Conservation (phyloP, 108 stramenopile genomes). For the Thalassiosira profunda region DNA sequence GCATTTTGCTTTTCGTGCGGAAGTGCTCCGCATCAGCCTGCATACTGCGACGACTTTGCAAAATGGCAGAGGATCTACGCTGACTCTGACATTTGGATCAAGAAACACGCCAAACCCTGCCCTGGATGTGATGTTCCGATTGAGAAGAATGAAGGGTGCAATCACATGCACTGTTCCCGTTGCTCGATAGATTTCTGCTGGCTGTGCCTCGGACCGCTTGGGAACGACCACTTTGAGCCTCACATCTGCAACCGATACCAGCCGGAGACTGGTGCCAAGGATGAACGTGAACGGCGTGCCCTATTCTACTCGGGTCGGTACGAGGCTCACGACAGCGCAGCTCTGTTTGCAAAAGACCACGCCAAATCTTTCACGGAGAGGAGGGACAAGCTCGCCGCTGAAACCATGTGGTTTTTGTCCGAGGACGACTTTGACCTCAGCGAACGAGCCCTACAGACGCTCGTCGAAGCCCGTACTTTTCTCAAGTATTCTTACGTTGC, state of each 20-base stretch:
- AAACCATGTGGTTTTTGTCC: background rate
- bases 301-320: slow-evolving; percentile 80
- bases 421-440: slow-evolving; percentile 29
- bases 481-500: slow-evolving; percentile 68
- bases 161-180: slow-evolving; percentile 55
- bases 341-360: slow-evolving; percentile 56
- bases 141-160: slow-evolving; percentile 59
- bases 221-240: slow-evolving; percentile 4
- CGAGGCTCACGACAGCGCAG: slow-evolving; percentile 64
- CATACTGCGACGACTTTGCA: too few relatives aligned
- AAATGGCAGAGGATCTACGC: too few relatives aligned
- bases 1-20: too few relatives aligned
- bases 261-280: slow-evolving; percentile 30
- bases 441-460: slow-evolving; percentile 56
- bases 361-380: slow-evolving; percentile 16
- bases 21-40: too few relatives aligned
- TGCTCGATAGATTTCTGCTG: slow-evolving; percentile 59
- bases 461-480: slow-evolving; percentile 56
- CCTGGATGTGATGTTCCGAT: slow-evolving; percentile 9
- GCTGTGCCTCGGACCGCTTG: slow-evolving; percentile 40
- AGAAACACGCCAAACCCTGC: too few relatives aligned
- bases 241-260: slow-evolving; percentile 56
- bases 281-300: slow-evolving; percentile 57
- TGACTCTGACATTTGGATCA: too few relatives aligned
- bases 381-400: slow-evolving; percentile 19